These are phyloP conservation scores for Beta vulgaris DNA, from an alignment of 148 eudicot species.

Conservation along the genomic window DNA sequence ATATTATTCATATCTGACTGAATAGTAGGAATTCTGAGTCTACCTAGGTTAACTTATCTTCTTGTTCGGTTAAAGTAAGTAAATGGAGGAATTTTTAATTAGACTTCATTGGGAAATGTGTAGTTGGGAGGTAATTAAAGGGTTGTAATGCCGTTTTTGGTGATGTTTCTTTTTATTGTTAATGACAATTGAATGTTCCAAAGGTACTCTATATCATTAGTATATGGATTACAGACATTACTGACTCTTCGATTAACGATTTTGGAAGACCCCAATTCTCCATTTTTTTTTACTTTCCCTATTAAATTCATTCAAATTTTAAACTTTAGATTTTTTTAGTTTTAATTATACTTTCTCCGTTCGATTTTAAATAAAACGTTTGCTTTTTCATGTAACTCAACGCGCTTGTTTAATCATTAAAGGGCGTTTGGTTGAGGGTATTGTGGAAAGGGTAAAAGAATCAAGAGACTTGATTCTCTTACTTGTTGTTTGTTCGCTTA, in stretches of 20 bases:
- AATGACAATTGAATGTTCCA: constrained; percentile 30
- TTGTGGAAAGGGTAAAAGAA: no score
- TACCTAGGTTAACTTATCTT: neutral
- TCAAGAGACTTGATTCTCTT: no score
- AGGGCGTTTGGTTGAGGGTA: no score
- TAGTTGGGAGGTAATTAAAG: neutral
- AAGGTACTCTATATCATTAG: constrained; percentile 14
- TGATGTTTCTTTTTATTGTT: constrained; percentile 6
- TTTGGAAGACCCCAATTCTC: neutral
- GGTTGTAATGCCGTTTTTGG: neutral
- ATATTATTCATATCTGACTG: no score
- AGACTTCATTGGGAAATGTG: neutral
- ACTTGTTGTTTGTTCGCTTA: no score
- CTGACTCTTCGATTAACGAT: constrained; percentile 1
- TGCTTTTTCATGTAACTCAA: no score
- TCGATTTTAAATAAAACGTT: no score
- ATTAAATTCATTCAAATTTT: neutral
- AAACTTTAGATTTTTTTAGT: no score
- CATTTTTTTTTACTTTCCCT: neutral
- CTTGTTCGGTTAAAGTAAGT: neutral
- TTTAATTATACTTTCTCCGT: no score
- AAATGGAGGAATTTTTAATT: neutral
- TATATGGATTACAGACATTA: neutral
- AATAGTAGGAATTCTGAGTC: no score
- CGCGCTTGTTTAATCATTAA: no score